Conservation (phyloP, 1,284 basidiomycete genomes). For the Leccinum fallax region DNA sequence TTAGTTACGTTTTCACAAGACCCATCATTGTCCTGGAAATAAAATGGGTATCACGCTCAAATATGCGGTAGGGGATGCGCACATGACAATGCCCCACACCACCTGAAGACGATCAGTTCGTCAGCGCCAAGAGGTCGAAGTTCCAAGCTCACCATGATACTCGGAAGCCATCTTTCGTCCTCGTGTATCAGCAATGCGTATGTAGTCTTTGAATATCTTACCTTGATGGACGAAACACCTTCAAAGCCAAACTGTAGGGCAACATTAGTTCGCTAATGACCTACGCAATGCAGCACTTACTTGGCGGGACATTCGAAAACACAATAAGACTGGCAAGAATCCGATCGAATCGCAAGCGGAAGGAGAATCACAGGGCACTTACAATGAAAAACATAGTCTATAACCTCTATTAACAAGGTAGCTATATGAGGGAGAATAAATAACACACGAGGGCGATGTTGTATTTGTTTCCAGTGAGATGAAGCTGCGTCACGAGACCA, state of each 20-base stretch:
- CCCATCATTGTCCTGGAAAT: conserved; percentile 60
- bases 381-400: conserved; percentile 76
- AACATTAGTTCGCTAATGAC: neutral
- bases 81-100: conserved; percentile 53
- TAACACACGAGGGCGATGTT: conserved; percentile 62
- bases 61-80: conserved; percentile 13
- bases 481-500: conserved; percentile 54
- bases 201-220: conserved; percentile 18
- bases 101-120: conserved; percentile 36
- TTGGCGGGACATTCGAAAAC: conserved; percentile 38
- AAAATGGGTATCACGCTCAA: neutral
- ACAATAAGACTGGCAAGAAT: conserved; percentile 23
- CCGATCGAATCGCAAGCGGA: neutral
- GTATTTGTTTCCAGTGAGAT: conserved; percentile 59
- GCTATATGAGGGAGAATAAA: neutral
- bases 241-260: conserved; percentile 47
- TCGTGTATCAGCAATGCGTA: conserved; percentile 10
- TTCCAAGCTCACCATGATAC: conserved; percentile 43
- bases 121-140: neutral
- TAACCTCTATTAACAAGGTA: neutral
- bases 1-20: conserved; percentile 56
- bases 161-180: conserved; percentile 38
- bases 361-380: conserved; percentile 19
- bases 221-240: conserved; percentile 52
- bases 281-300: conserved; percentile 11